Percentiles rank a stretch among this genome's conserved stretches.
phyloP scores from a whole-genome alignment of 768 basidiomycete species.

The Calvatia gigantea region DNA sequence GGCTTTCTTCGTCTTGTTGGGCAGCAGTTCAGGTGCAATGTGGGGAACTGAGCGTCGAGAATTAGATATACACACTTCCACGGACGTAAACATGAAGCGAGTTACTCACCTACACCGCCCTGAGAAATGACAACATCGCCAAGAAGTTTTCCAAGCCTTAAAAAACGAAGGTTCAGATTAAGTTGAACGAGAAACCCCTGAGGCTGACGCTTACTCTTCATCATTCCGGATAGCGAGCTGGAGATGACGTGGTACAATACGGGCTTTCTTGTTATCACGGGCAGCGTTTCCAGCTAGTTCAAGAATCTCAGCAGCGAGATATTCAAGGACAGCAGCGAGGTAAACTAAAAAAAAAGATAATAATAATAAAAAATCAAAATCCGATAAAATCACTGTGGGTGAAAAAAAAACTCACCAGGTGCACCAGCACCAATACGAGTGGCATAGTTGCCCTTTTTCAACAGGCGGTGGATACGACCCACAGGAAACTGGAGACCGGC shows the following conservation, averaged over 20 bases:
- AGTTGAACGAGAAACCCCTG: constrained; percentile 10
- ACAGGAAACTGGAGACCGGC: constrained; percentile 84
- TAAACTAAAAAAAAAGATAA: constrained; percentile 52
- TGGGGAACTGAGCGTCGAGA: constrained; percentile 79
- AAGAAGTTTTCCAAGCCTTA: constrained; percentile 73
- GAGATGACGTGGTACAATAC: constrained; percentile 92
- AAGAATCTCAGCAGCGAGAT: constrained; percentile 90
- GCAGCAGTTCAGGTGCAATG: constrained; percentile 46
- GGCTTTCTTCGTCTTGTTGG: constrained; percentile 8
- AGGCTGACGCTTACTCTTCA: constrained; percentile 54
- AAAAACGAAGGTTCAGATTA: too few species aligned
- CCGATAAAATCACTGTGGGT: too few species aligned
- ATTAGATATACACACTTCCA: not conserved
- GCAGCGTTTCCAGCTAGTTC: constrained; percentile 90
- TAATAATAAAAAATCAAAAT: not conserved
- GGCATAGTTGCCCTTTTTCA: constrained; percentile 85
- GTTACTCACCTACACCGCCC: constrained; percentile 72
- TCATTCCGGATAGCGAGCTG: constrained; percentile 95
- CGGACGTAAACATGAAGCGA: not conserved
- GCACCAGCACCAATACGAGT: constrained; percentile 68
- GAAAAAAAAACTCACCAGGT: constrained; percentile 57
- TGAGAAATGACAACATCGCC: constrained; percentile 88
- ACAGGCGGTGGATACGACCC: constrained; percentile 87
- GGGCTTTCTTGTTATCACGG: constrained; percentile 90
- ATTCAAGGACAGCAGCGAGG: constrained; percentile 89